Percentiles rank a stretch among this genome's conserved stretches.
These are phyloP conservation scores for Simmondsia chinensis DNA, from an alignment of 148 eudicot genomes.

Conservation along the genomic window DNA sequence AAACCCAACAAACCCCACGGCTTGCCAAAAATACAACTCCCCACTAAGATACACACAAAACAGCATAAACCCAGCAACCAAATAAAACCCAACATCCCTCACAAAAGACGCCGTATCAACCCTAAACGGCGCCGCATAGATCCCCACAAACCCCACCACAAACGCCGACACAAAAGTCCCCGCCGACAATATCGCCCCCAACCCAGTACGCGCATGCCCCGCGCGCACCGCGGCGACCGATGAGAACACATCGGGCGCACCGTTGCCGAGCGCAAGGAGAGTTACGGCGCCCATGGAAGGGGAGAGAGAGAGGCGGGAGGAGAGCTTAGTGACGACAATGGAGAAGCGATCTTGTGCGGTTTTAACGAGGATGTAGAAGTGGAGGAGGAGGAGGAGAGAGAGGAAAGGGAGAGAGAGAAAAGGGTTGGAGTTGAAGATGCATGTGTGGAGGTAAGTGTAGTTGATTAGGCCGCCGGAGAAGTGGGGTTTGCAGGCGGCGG, in stretches of 20 bases:
- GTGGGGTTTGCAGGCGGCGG: conserved; percentile 13
- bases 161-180: conserved; percentile 81
- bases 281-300: conserved; percentile 91
- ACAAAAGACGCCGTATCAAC: conserved; percentile 66
- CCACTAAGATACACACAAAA: conserved; percentile 86
- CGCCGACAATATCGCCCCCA: conserved; percentile 80
- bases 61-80: conserved; percentile 59
- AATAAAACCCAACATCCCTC: conserved; percentile 78
- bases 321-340: conserved; percentile 48
- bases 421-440: conserved; percentile 33
- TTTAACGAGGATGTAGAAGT: conserved; percentile 63
- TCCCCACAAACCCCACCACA: conserved; percentile 82
- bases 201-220: conserved; percentile 56
- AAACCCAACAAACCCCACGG: conserved; percentile 84
- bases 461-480: conserved; percentile 40
- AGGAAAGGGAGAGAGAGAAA: conserved; percentile 48
- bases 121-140: conserved; percentile 69
- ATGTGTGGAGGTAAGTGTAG: conserved; percentile 45
- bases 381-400: conserved; percentile 34
- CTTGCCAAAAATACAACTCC: conserved; percentile 89
- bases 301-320: conserved; percentile 39
- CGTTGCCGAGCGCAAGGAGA: conserved; percentile 76
- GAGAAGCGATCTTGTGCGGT: conserved; percentile 76
- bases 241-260: conserved; percentile 93
- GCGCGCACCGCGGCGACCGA: conserved; percentile 65